phyloP scores from a whole-genome alignment of 331 rosid genomes.

The Quercus tomentella region DNA sequence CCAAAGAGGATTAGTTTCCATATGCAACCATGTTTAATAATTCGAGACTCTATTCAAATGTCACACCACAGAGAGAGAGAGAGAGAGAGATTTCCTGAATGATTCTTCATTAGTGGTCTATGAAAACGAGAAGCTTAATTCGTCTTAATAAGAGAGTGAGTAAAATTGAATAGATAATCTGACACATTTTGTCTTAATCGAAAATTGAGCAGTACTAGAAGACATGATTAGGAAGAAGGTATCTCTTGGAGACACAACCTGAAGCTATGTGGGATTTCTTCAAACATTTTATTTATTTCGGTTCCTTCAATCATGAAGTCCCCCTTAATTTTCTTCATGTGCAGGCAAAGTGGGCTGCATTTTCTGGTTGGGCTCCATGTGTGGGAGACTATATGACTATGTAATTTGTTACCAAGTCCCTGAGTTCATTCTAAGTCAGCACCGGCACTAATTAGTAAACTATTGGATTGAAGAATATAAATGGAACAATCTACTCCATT shows the following conservation, averaged over 20 bases:
- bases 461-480: neutral
- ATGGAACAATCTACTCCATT: neutral
- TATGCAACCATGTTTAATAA: too few relatives aligned
- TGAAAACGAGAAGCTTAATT: slow-evolving; percentile 13
- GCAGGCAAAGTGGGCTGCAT: slow-evolving; percentile 37
- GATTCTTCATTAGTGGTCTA: too few relatives aligned
- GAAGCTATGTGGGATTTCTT: slow-evolving; percentile 30
- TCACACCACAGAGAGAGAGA: neutral
- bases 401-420: neutral
- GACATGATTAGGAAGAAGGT: slow-evolving; percentile 20
- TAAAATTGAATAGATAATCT: slow-evolving; percentile 27
- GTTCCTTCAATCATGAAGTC: neutral
- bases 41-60: neutral
- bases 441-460: neutral
- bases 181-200: slow-evolving; percentile 14
- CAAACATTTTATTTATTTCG: neutral
- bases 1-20: slow-evolving; percentile 12
- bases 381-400: neutral
- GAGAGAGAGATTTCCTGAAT: too few relatives aligned
- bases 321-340: slow-evolving; percentile 34
- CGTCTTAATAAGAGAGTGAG: slow-evolving; percentile 16
- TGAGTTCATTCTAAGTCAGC: neutral
- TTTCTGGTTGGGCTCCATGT: slow-evolving; percentile 9
- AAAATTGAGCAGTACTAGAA: slow-evolving; percentile 7
- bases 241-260: slow-evolving; percentile 29